These are phyloP conservation scores for Sugiyamaella sp. DNA, from an alignment of 1,139 yeast genomes.

Conservation along the genomic window DNA sequence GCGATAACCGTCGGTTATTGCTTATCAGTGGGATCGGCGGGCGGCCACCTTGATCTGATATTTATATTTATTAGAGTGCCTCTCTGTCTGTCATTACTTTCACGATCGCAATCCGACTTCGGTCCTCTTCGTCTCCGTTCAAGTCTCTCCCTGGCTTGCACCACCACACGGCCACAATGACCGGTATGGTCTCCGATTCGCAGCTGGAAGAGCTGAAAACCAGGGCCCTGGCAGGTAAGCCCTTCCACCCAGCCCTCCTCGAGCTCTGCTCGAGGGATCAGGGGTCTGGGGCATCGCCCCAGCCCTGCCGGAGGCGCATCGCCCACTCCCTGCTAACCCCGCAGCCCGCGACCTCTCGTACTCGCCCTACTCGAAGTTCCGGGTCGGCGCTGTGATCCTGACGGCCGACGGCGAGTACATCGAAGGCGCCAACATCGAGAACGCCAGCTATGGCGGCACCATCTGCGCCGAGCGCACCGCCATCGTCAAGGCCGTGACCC, in stretches of 20 bases:
- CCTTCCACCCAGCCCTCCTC: too few relatives aligned
- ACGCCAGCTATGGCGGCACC: slow-evolving; percentile 86
- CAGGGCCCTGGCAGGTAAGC: slow-evolving; percentile 25
- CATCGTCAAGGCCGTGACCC: slow-evolving; percentile 63
- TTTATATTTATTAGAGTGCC: not conserved
- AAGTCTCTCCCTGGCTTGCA: not conserved
- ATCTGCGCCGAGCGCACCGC: slow-evolving; percentile 93
- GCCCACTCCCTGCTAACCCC: slow-evolving; percentile 5
- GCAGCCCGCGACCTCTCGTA: slow-evolving; percentile 53
- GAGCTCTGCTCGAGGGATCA: too few relatives aligned
- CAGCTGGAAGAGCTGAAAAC: slow-evolving; percentile 16
- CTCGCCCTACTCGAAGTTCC: slow-evolving; percentile 81
- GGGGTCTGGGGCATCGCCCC: too few relatives aligned
- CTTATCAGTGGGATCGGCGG: slow-evolving; percentile 11
- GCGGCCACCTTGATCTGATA: not conserved
- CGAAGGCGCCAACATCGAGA: slow-evolving; percentile 87
- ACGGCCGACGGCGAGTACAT: slow-evolving; percentile 54
- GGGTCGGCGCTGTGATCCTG: slow-evolving; percentile 81
- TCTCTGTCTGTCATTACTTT: not conserved
- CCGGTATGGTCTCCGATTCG: slow-evolving; percentile 42
- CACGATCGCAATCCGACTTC: not conserved
- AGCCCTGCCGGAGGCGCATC: not conserved
- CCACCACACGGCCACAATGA: not conserved
- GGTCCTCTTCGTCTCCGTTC: not conserved
- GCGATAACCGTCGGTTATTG: not conserved